Evolutionary conservation across 2,329 filamentous ascomycete genomes (phyloP), one percentile per base, ranked within the genome.

Genomic region (Coniochaeta sp.): DNA sequence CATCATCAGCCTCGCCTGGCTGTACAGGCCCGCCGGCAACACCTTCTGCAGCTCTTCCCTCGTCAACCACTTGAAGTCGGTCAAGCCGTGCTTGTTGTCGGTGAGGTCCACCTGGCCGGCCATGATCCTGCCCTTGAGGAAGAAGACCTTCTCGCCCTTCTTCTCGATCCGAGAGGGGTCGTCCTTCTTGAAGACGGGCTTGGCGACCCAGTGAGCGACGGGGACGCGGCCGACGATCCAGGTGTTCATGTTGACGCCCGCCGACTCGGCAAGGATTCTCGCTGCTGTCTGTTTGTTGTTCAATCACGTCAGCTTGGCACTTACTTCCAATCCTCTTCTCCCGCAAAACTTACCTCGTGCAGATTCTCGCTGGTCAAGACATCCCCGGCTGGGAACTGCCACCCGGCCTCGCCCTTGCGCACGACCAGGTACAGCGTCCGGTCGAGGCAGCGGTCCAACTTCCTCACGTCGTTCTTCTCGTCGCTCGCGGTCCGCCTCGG

Each of bases 211-310:
- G 76, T 97, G 89, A 28, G 93, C 93, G 61, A 97, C 84, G 12
- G 95, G 95, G 61, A 89, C 89, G 68, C 92, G 92, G 62, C 92
- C 93, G 58, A 99, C 90, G 67, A 98, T 85, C 93, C 95, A 99
- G 59, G 92, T 97, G 79, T 98, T 98, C 93, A 99, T 98, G 81
- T 99, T 96, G 62, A 90, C 77, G 61, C 95, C 95, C 10, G 89
- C 92, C 3, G 91, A 81, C 68, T 90, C 82, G 58, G 88, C 80
- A 26, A 98, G 81, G 59, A 92, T 86, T 62, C 92, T 85, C 71
- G 91, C 85, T 40, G 93, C 92, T 52, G 90, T 88, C 95, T 99
- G 67, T 63, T 58, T n/a, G n/a, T n/a, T n/a, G n/a, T 32, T 10
- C 10, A 4, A 34, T 14, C 19, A 19, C 24, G 30, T 44, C 10